Conservation (phyloP, 306 rosid species). For the Vigna nakashimae region DNA sequence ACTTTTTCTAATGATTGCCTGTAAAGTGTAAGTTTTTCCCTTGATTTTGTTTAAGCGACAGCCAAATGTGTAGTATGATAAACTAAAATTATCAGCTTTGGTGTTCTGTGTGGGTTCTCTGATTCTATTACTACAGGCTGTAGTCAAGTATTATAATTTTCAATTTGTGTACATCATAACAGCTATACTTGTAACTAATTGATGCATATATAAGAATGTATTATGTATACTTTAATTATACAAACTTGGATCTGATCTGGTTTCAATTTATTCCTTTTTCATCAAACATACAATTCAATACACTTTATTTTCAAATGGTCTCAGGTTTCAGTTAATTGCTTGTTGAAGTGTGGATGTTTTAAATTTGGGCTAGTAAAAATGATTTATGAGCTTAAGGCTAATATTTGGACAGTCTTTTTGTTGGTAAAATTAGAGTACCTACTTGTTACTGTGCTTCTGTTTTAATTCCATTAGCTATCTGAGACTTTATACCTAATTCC, state of each 20-base stretch:
- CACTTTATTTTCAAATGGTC: neutral
- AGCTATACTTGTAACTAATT: neutral
- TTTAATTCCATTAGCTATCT: neutral
- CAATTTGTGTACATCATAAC: neutral
- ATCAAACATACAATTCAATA: neutral
- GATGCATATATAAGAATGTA: slow-evolving; percentile 1
- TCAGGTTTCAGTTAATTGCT: neutral
- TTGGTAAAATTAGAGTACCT: neutral
- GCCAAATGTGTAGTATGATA: neutral
- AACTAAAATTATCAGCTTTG: neutral
- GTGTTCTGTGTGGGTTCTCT: slow-evolving; percentile 7
- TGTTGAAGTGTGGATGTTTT: neutral
- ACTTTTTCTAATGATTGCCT: slow-evolving; percentile 4
- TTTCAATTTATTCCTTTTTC: slow-evolving; percentile 19
- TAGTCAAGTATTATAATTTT: neutral
- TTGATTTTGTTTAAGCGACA: neutral
- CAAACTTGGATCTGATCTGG: neutral
- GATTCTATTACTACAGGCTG: neutral
- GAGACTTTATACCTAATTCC: neutral
- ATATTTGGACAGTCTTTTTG: neutral
- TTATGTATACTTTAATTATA: neutral
- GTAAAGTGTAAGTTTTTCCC: neutral
- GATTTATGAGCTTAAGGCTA: neutral
- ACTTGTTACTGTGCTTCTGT: neutral
- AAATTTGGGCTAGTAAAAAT: neutral